A percentile compares a stretch with the other conserved stretches of the same genome.
phyloP scores from a whole-genome alignment of 768 basidiomycete genomes.

The Dentipellis sp. region DNA sequence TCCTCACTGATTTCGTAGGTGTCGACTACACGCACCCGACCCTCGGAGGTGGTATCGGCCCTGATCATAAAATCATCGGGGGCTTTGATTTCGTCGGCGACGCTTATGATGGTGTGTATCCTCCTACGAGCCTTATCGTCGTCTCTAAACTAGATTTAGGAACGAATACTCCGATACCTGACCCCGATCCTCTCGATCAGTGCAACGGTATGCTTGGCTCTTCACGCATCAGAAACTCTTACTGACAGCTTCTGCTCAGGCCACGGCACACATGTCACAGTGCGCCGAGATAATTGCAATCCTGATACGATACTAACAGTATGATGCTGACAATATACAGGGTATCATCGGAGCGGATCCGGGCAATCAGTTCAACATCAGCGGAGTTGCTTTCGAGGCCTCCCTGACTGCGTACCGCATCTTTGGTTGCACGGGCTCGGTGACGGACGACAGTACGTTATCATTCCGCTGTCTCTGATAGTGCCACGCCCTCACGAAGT shows the following conservation, averaged over 20 bases:
- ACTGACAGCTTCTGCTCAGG: slow-evolving; percentile 15
- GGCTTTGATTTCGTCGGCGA: slow-evolving; percentile 55
- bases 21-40: slow-evolving; percentile 48
- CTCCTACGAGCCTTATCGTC: no score
- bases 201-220: slow-evolving; percentile 26
- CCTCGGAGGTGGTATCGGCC: slow-evolving; percentile 46
- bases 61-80: slow-evolving; percentile 42
- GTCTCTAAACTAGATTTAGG: slow-evolving; percentile 18
- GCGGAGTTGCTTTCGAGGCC: slow-evolving; percentile 59
- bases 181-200: slow-evolving; percentile 43
- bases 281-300: slow-evolving; percentile 16
- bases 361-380: slow-evolving; percentile 53
- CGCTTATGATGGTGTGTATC: slow-evolving; percentile 32
- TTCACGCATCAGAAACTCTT: neutral
- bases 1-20: slow-evolving; percentile 18
- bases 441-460: slow-evolving; percentile 41
- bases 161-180: slow-evolving; percentile 39
- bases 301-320: no score
- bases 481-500: slow-evolving; percentile 14
- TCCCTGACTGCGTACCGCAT: slow-evolving; percentile 46
- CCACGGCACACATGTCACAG: slow-evolving; percentile 50
- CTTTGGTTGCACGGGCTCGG: slow-evolving; percentile 47
- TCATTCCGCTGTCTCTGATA: neutral
- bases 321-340: slow-evolving; percentile 3
- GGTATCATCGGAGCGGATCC: slow-evolving; percentile 59